Percentiles rank a stretch among this genome's conserved stretches.
phyloP scores from a whole-genome alignment of 2,329 filamentous ascomycete genomes.

The Periconia digitata region DNA sequence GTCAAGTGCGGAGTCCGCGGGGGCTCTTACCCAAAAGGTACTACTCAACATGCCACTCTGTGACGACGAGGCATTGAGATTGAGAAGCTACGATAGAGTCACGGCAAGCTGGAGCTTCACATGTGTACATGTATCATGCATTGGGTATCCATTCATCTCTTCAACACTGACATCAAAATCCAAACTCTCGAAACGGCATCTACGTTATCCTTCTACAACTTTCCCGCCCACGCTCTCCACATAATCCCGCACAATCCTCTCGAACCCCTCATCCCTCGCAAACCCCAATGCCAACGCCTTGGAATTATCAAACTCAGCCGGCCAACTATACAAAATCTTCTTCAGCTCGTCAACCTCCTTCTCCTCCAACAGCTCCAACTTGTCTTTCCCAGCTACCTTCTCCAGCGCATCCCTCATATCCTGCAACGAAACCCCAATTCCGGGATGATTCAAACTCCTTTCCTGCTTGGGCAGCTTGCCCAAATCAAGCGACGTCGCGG shows the following conservation, averaged over 20 bases:
- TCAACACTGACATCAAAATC: not conserved
- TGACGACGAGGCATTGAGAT: no score
- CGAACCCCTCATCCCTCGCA: slow-evolving; percentile 46
- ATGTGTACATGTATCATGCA: no score
- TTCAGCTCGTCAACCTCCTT: slow-evolving; percentile 49
- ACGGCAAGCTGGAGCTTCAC: no score
- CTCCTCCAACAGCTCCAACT: slow-evolving; percentile 51
- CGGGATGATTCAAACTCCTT: slow-evolving; percentile 46
- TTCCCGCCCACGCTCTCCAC: slow-evolving; percentile 3
- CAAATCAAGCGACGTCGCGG: slow-evolving; percentile 43
- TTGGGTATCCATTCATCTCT: not conserved
- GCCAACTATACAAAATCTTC: slow-evolving; percentile 56
- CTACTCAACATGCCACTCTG: no score
- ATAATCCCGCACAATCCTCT: slow-evolving; percentile 45
- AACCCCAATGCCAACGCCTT: slow-evolving; percentile 56
- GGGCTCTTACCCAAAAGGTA: not conserved
- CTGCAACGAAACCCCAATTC: slow-evolving; percentile 48
- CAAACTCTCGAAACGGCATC: not conserved
- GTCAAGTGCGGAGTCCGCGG: not conserved
- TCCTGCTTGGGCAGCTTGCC: slow-evolving; percentile 48
- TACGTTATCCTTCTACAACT: not conserved
- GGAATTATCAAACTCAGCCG: slow-evolving; percentile 54
- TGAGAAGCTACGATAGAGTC: no score
- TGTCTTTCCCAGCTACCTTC: slow-evolving; percentile 54
- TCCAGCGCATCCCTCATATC: slow-evolving; percentile 57